Conservation (phyloP, 345 rosid species). For the Eucalyptus melliodora region DNA sequence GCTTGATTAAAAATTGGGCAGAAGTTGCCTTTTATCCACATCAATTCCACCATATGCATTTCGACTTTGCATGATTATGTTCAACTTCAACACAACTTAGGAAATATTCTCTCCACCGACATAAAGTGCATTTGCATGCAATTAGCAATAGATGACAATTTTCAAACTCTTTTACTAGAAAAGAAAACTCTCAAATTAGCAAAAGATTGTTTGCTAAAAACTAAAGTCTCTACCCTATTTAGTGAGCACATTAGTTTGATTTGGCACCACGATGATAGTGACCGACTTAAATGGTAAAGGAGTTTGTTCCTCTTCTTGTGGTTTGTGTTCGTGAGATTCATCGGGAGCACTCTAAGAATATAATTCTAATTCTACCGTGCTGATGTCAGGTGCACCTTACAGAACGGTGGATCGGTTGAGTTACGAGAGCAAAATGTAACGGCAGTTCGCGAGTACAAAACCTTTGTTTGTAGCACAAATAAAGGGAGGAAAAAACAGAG, state of each 20-base stretch:
- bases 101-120: neutral
- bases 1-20: neutral
- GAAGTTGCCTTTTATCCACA: neutral
- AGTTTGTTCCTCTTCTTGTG: neutral
- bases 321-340: neutral
- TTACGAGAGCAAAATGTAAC: too few relatives aligned
- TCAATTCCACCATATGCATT: neutral
- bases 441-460: neutral
- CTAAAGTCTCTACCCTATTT: neutral
- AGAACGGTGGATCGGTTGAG: neutral
- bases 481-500: neutral
- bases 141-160: neutral
- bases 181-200: neutral
- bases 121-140: neutral
- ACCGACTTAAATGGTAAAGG: neutral
- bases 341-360: neutral
- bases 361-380: neutral
- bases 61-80: neutral
- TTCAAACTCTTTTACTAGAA: neutral
- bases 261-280: neutral
- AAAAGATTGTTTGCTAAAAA: neutral
- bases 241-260: neutral
- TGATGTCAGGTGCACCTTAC: neutral
- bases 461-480: neutral
- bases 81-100: neutral